Evolutionary conservation across 1,284 basidiomycete genomes (phyloP), one percentile per base, ranked within the genome.

Genomic region (Xanthoconium separans): DNA sequence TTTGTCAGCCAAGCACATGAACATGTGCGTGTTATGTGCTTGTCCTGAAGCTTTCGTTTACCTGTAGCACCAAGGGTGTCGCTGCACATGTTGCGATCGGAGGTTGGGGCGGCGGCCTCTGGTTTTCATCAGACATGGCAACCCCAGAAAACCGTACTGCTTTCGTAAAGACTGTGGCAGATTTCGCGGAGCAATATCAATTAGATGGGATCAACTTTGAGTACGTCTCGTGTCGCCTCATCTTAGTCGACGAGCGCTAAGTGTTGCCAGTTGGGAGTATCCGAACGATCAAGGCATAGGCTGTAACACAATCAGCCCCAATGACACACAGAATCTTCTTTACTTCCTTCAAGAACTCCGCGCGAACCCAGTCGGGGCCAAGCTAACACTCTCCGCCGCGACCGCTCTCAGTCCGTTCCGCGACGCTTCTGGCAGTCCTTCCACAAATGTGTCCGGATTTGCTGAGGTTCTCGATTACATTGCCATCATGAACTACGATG

Each of bases 71-170:
- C 69, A 20, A 87, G 77, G 68, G 67, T 50, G 88, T 92, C 54
- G 78, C 80, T 55, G 90, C 91, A n/a, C 75, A 85, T 51, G 69
- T 93, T 34, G 84, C 87, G 18, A 76, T 95, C 50, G 93, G 93
- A 42, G 93, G 93, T 39, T 95, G 92, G 93, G 82, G 66, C 89
- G 91, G 9, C 70, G 76, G 47, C 77, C 83, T 60, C 18, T 85
- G 71, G 71, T 95, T 86, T 70, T 95, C 92, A 2, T 73, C 80
- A 24, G 78, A 84, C 39, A 82, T 92, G 24, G 80, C 77, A 15
- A 82, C 75, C 24, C 68, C 78, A 0, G 69, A 71, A 30, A 84
- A 82, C 62, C 80, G 89, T 37, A 80, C 82, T 8, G 75, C 75
- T 0, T 93, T 95, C 60, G 83, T 87, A 39, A 74, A 82, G 33